A percentile compares a stretch with the other conserved stretches of the same genome.
phyloP scores from a whole-genome alignment of 768 basidiomycete species.

The Serendipita sp. region DNA sequence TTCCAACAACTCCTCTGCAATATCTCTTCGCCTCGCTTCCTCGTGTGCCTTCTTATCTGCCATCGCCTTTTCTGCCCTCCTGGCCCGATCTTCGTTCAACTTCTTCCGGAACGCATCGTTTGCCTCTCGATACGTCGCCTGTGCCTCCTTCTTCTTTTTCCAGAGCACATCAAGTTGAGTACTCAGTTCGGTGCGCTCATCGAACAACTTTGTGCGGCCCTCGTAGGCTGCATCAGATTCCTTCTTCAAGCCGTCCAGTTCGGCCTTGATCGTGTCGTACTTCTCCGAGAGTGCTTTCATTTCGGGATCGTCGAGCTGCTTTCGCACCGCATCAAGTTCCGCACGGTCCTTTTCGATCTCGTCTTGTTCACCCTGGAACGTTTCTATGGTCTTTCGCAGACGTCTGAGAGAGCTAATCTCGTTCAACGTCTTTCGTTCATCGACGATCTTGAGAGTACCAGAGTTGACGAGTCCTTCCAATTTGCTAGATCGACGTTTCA shows the following conservation, averaged over 20 bases:
- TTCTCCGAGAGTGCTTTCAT: constrained; percentile 62
- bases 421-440: constrained; percentile 87
- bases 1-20: constrained; percentile 65
- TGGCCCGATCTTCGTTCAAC: constrained; percentile 73
- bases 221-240: constrained; percentile 75
- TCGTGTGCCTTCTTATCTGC: constrained; percentile 65
- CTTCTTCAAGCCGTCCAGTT: constrained; percentile 75
- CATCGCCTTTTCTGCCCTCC: constrained; percentile 60
- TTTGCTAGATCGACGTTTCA: constrained; percentile 28
- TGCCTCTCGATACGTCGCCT: constrained; percentile 55
- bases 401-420: constrained; percentile 69
- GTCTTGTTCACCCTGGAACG: constrained; percentile 63
- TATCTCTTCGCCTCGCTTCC: constrained; percentile 60
- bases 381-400: constrained; percentile 56
- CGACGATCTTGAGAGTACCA: constrained; percentile 77
- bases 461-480: constrained; percentile 86
- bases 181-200: constrained; percentile 66
- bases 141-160: constrained; percentile 59
- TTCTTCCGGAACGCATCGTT: constrained; percentile 73
- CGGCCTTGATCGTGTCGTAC: constrained; percentile 64
- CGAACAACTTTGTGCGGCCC: constrained; percentile 63
- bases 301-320: constrained; percentile 82
- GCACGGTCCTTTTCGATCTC: constrained; percentile 64
- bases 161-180: constrained; percentile 53
- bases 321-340: constrained; percentile 59